Base-by-base conservation (phyloP, 2,329 filamentous ascomycete species). In the Sporothrix luriei region DNA sequence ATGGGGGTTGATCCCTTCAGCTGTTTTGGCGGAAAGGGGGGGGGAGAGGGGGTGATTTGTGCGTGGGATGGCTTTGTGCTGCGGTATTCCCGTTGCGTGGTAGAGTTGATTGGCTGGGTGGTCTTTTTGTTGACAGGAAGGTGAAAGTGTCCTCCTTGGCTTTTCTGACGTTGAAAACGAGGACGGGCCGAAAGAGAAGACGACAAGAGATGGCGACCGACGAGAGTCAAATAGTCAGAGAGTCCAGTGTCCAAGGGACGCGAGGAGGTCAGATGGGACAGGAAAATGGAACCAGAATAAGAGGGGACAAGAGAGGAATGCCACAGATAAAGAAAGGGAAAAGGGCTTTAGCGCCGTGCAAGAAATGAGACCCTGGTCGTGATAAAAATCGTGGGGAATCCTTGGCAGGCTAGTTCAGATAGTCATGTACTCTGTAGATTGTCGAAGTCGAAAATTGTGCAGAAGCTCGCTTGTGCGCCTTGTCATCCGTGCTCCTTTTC, bases 381-480 rank as follows among this genome's bases (percentile, higher is more conserved):
- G 43, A 66, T 66, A 66, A 65, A 66, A 57, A 69, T 66, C 68
- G 68, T 66, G 62, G 68, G 62, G 68, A 69, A 65, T 40, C 21
- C 59, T 65, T 57, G 59, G 68, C 38, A 64, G 16, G 61, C 40
- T 33, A 43, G 61, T 33, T 14, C 46, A 48, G 61, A 64, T 29
- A 16, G 21, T 49, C 40, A 43, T 13, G 14, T 43, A 43, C 40
- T 43, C 40, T 10, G 40, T 43, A 48, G 61, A 64, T 48, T 14
- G 43, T 64, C 43, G 61, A n/a, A 33, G 43, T 64, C 43, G 61
- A n/a, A 33, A n/a, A n/a, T 33, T n/a, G 61, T 48, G 24, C 61
- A 49, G 21, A 64, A 62, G 57, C 19, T 40, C 33, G 55, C 55
- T 59, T 40, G 21, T 68, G 64, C 49, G 21, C n/a, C 40, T 49